Base-by-base conservation (phyloP, 2,329 filamentous ascomycete species). In the Daldinia sp. region DNA sequence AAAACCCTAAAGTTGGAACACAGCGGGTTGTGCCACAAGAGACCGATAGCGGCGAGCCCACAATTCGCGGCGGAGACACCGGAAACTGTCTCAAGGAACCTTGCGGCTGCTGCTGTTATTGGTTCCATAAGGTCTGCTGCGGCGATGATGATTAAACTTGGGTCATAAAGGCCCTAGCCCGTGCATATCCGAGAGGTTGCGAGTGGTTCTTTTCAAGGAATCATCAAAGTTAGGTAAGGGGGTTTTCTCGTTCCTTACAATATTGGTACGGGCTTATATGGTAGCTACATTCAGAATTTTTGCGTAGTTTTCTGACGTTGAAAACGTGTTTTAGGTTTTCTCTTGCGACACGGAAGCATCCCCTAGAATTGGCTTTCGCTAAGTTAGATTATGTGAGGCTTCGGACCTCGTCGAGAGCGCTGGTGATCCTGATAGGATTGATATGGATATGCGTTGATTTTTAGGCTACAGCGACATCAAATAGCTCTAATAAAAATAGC, bases 41-140 rank as follows among this genome's bases (percentile, higher is more conserved):
- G 7, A 27, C 21, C 21, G 39, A n/a, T 3, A 15, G 1, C 21
- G 15, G 39, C 39, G 39, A 25, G n/a, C 27, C 15, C 11, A 27
- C 11, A 13, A 25, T 21, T 23, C 39, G 39, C 3, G 39, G 39
- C 21, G 39, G 61, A 4, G 55, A 51, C 1, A 52, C 45, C 2
- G 61, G 61, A 1, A 30, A 60, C 39, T 63, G 56, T 45, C 25
- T 21, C 32, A 13, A 21, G 1, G 61, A 63, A 8, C 61, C 61
- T 4, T 53, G 25, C 37, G 45, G 45, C 5, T 56, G 56, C 56
- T 48, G 47, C 45, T 1, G 1, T 4, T 48, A 60, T 27, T 63
- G 61, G 61, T 25, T 35, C 7, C 10, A 10, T 13, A 49, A 53
- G 51, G 43, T 63, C 11, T 63, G 51, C 56, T 48, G 53, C 30